Conservation (phyloP, 192 early-diverging fungal species). For the Mortierella hygrophila region DNA sequence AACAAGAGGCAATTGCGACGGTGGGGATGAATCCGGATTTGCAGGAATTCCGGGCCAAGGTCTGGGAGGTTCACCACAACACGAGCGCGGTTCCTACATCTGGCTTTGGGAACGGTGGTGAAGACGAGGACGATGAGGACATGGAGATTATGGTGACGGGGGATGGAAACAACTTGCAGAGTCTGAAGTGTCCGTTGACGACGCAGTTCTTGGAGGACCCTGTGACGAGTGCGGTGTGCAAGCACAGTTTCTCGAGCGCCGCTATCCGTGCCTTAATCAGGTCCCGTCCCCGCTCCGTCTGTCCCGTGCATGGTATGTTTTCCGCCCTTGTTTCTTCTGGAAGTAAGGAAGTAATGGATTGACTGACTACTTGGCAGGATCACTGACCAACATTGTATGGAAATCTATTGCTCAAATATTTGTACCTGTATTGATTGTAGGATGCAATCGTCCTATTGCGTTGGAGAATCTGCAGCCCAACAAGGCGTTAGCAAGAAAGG, state of each 20-base stretch:
- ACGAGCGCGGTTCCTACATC: slow-evolving; percentile 23
- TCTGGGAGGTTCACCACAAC: slow-evolving; percentile 50
- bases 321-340: neutral
- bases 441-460: slow-evolving; percentile 54
- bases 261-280: slow-evolving; percentile 49
- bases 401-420: neutral
- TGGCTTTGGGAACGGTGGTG: neutral
- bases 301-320: slow-evolving; percentile 44
- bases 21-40: slow-evolving; percentile 33
- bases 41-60: slow-evolving; percentile 31
- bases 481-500: slow-evolving; percentile 63
- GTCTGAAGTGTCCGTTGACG: slow-evolving; percentile 64
- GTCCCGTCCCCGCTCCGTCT: neutral
- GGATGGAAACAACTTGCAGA: slow-evolving; percentile 10
- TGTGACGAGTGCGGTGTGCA: slow-evolving; percentile 65
- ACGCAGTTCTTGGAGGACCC: slow-evolving; percentile 65
- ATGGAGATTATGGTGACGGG: slow-evolving; percentile 43
- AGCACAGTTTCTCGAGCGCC: slow-evolving; percentile 65
- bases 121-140: slow-evolving; percentile 44
- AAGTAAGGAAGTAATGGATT: neutral
- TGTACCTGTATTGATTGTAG: slow-evolving; percentile 13
- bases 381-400: neutral
- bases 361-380: neutral
- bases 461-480: slow-evolving; percentile 55
- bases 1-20: slow-evolving; percentile 18